Evolutionary conservation across 805 yeast species (phyloP), one percentile per base, ranked within the genome.

Genomic region (Lipomyces yamadae): DNA sequence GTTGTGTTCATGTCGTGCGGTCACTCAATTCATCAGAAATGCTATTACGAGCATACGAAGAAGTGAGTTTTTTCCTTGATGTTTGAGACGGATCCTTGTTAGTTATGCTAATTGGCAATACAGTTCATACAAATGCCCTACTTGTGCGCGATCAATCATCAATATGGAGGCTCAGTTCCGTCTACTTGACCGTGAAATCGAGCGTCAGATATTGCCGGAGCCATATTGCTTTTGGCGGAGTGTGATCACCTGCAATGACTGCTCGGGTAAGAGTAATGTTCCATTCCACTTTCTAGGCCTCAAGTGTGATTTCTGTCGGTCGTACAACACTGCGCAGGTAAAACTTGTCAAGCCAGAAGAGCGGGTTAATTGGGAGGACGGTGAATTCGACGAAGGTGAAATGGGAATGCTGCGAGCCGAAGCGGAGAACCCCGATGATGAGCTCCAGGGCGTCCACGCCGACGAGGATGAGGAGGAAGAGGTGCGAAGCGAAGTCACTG

Each of bases 1-100:
- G 96, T 92, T 55, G 96, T 92, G 29, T 92, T 93, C 76, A 92
- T 93, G 97, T 81, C 82, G 2, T 93, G 98, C 78, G 97, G 98
- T 1, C 98, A 93, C 78, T 91, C 97, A 50, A 93, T 93, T 66
- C 98, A 93, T 78, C 91, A 92, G 76, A 74, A 77, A 34, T 93
- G 98, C 77, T 92, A 87, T 76, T 88, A 88, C 68, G 94, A 91
- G 70, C 87, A 89, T 76, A 85, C 91, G n/a, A 84, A 87, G 71
- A 68, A 64, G 63, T 52, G 54, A 30, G 58, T 53, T 32, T 24
- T 24, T 24, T 42, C 10, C 48, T 42, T n/a, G 48, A 42, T 8
- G 48, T n/a, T 29, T 24, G n/a, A 29, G 18, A 6, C 32, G 24
- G 15, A 8, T 50, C 24, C 24, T 24, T 24, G 30, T 45, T 30